Evolutionary conservation across 768 basidiomycete genomes (phyloP), one percentile per base, ranked within the genome.

Genomic region (Leucocoprinus birnbaumii): DNA sequence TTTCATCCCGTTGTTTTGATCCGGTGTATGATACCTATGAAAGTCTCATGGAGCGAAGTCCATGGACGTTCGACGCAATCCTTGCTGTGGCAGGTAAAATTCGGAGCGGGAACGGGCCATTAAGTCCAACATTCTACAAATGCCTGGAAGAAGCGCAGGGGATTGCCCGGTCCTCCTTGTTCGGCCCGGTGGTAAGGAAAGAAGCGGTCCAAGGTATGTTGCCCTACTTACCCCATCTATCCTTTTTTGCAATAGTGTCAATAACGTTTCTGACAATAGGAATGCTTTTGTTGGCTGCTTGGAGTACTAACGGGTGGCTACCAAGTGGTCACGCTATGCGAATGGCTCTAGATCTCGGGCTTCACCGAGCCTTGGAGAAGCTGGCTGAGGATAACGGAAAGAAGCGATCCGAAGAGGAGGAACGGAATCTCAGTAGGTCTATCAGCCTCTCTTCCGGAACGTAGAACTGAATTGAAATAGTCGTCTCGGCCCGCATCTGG

Each of bases 251-350:
- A 40, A 42, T 55, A 50, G 35, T 58, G 52, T n/a, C n/a, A n/a
- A 48, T 64, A 18, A 60, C 54, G 57, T 44, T 62, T 45, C 55
- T 37, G 57, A 44, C 59, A 91, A 46, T 59, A 92, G 93, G 91
- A 8, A 96, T 94, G 92, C 73, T 96, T 10, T 77, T 98, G 26
- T 76, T 97, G 44, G 91, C 93, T 25, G 92, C 94, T 4, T 96
- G 93, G 91, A 91, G 87, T 64, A 91, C 93, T 35, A 93, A 94
- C 59, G 94, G 93, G 0, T 98, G 93, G 92, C 78, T 98, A 44
- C 93, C 94, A 8, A 89, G 90, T 62, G 95, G 95, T 2, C 95
- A 98, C 65, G 95, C 95, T 5, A 87, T 97, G 85, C 85, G 95
- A 50, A 96, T 96, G 92, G 94, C 92, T 19, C 74, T 96, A 51